Evolutionary conservation across 2,329 filamentous ascomycete species (phyloP), one percentile per base, ranked within the genome.

Genomic region (Cladosporium austrohemisphaericum): DNA sequence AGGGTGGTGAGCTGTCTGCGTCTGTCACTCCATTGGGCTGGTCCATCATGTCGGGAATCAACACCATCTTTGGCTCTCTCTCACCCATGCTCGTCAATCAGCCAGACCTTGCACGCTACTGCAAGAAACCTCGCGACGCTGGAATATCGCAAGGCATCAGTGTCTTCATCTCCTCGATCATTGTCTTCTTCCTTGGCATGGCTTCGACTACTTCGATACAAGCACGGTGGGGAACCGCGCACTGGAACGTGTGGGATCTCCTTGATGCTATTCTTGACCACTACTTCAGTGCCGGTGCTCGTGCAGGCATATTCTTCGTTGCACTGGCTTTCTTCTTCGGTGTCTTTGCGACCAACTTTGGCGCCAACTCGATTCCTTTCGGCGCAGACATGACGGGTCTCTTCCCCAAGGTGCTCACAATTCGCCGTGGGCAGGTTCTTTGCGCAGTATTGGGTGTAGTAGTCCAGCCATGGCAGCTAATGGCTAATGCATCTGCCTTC

Each of bases 391-490:
- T 80, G 48, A 75, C 73, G 0, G 73, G 74, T 1, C 59, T 80
- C 5, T 72, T 76, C 26, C 78, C 78, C 0, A 68, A 68, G 33
- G 79, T 71, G 57, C 65, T 81, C 60, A 78, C 80, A 60, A 95
- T 96, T 60, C 84, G 90, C 48, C 85, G 91, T 9, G 90, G 90
- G 47, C 86, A 88, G 10, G 95, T 94, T 65, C 78, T 95, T 55
- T 95, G 88, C 62, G 90, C 90, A 0, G 66, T 77, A 1, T 74
- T 95, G 47, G 89, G 88, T 49, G 75, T 95, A 9, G 85, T 83
- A 54, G 94, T 95, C 80, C 93, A 88, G 65, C 91, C 91, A 0
- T 93, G 85, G 80, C 86, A 87, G 52, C 78, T 95, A 0, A 63
- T 74, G 41, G 63, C 64, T 16, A 68, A 62, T 1, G 71, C 71